phyloP scores from a whole-genome alignment of 495 filamentous ascomycete species.

The Melanomma pulvis-pyrius region DNA sequence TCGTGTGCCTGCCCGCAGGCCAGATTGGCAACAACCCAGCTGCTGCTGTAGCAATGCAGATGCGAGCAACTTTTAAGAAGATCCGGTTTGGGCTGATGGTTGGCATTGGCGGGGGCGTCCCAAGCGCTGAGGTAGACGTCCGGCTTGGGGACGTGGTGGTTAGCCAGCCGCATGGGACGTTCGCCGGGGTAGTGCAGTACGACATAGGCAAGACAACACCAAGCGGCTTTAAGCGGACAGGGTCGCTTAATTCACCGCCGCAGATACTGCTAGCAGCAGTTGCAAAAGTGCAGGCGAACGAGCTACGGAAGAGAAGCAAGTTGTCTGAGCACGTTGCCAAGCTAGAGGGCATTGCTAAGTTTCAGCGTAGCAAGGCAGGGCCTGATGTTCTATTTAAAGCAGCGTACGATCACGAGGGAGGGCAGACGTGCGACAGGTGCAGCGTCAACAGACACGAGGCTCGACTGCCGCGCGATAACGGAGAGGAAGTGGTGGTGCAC shows the following conservation, averaged over 20 bases:
- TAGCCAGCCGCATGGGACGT: conserved; percentile 35
- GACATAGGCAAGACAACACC: conserved; percentile 39
- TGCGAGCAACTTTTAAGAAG: conserved; percentile 49
- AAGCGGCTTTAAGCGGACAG: conserved; percentile 33
- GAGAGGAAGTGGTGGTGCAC: conserved; percentile 40
- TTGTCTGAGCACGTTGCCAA: no score
- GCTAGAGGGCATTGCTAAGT: no score
- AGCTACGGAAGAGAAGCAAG: conserved; percentile 15
- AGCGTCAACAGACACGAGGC: conserved; percentile 12
- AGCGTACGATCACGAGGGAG: no score
- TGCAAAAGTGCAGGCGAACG: conserved; percentile 22
- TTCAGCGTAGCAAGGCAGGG: no score
- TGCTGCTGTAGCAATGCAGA: conserved; percentile 42
- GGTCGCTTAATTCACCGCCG: conserved; percentile 40
- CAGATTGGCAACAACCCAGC: conserved; percentile 47
- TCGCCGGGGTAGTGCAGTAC: conserved; percentile 48
- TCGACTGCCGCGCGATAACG: conserved; percentile 25
- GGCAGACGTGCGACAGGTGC: no score
- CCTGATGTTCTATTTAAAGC: no score
- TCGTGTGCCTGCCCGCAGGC: conserved; percentile 48
- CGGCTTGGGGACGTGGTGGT: conserved; percentile 53
- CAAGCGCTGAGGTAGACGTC: conserved; percentile 45
- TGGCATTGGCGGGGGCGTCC: conserved; percentile 52
- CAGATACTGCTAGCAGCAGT: conserved; percentile 33
- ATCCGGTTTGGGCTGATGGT: conserved; percentile 53